These are phyloP conservation scores for Apiotrichum mycotoxinovorans DNA, from an alignment of 1,284 basidiomycete species.

Conservation along the genomic window DNA sequence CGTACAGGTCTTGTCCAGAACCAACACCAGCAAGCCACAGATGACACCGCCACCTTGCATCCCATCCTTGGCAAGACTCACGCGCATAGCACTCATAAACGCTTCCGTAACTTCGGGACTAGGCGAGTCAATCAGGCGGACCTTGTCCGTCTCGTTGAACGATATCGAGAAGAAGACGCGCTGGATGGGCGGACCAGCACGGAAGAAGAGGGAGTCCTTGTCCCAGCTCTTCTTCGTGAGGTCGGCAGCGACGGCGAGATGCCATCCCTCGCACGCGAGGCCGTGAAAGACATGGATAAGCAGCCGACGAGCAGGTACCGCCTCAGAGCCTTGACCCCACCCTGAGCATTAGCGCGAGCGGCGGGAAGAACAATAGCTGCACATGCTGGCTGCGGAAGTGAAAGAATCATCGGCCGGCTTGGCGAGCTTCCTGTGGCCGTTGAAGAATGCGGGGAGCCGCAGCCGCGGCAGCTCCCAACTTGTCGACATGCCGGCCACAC, in stretches of 20 bases:
- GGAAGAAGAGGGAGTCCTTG: constrained; percentile 43
- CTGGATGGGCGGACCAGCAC: constrained; percentile 27
- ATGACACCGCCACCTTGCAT: neutral
- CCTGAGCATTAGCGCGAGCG: constrained; percentile 26
- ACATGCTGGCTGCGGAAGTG: too few relatives aligned
- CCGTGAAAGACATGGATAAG: constrained; percentile 31
- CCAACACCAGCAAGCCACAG: neutral
- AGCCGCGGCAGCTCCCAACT: too few relatives aligned
- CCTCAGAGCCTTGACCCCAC: constrained; percentile 34
- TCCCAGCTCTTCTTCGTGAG: constrained; percentile 36
- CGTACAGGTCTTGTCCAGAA: too few relatives aligned
- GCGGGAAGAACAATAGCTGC: too few relatives aligned
- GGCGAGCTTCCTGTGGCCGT: too few relatives aligned
- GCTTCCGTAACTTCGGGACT: constrained; percentile 24
- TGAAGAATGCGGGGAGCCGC: too few relatives aligned
- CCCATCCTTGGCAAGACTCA: constrained; percentile 18
- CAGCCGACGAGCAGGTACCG: constrained; percentile 34
- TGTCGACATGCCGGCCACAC: too few relatives aligned
- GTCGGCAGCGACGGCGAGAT: constrained; percentile 30
- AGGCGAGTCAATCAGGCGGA: constrained; percentile 44
- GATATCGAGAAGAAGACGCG: constrained; percentile 36
- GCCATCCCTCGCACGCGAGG: constrained; percentile 35
- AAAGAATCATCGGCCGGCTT: too few relatives aligned
- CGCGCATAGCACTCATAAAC: constrained; percentile 30
- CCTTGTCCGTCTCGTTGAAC: constrained; percentile 44